Base-by-base conservation (phyloP, 208 protist genomes). In the Porcisia deanei region DNA sequence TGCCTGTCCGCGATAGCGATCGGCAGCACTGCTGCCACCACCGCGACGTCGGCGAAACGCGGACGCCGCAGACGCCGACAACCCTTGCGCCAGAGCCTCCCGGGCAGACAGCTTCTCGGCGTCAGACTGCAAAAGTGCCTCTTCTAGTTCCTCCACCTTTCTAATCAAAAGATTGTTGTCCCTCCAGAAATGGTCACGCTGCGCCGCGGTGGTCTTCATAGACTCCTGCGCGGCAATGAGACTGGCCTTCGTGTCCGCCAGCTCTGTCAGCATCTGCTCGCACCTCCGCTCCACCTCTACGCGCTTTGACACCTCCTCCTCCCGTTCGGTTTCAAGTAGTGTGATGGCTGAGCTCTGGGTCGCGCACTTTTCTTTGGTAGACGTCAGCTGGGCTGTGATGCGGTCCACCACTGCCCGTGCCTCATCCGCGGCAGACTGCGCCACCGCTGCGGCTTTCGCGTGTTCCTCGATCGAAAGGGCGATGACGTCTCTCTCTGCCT, bases 81-180 rank as follows among this genome's bases (percentile, higher is more conserved):
- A 76, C n/a, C 87, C 90, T 45, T 94, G 88, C 14, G 85, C 80
- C 43, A 95, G 84, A 1, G 88, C 86, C 53, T 85, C 81, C 30
- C 85, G 80, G 18, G 87, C 91, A 61, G 82, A 83, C n/a, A 79
- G 80, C 54, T 90, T 87, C 73, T 93, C 88, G 63, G 79, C 79
- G 68, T 94, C 86, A 12, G 87, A 79, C 79, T 84, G 79, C 61
- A 82, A 77, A 37, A 96, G 81, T 14, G 86, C 91, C 64, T 85
- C 79, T 71, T 88, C 73, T 7, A 96, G 84, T 16, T 85, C 85
- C n/a, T 75, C 75, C 30, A 93, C 75, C 54, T 82, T 86, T 34
- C 71, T 74, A 16, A 96, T 89, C 57, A 96, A 85, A 37, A 76
- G 75, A 8, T 80, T 67, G 79, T 94, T 96, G 74, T 96, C 88